A percentile compares a stretch with the other conserved stretches of the same genome.
These are phyloP conservation scores for Mucor piriformis DNA, from an alignment of 371 early-diverging fungal genomes.

Conservation along the genomic window DNA sequence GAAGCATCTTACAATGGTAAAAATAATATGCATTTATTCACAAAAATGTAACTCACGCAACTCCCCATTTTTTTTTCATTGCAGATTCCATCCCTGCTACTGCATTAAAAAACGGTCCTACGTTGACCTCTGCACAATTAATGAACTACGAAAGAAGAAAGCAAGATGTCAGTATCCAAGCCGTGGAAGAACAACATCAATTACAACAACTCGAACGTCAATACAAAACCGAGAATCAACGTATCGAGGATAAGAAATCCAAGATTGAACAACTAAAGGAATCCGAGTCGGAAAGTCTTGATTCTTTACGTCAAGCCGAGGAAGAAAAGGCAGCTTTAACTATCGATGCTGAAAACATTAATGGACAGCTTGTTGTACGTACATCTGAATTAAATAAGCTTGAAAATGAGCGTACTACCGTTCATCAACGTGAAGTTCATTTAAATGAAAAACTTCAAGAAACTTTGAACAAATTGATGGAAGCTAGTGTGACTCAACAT, in stretches of 20 bases:
- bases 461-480: constrained; percentile 71
- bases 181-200: constrained; percentile 69
- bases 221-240: constrained; percentile 65
- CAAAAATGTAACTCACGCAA: background rate
- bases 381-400: constrained; percentile 40
- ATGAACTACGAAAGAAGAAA: constrained; percentile 66
- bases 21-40: background rate
- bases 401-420: constrained; percentile 46
- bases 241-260: constrained; percentile 60
- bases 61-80: background rate
- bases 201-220: constrained; percentile 71
- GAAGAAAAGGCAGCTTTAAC: constrained; percentile 32
- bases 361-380: constrained; percentile 35
- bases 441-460: constrained; percentile 83
- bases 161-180: constrained; percentile 70
- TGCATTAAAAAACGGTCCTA: constrained; percentile 12
- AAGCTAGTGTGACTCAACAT: constrained; percentile 80
- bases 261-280: constrained; percentile 55
- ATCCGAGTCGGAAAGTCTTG: constrained; percentile 38
- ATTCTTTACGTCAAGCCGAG: constrained; percentile 31
- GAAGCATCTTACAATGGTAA: constrained; percentile 15
- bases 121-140: constrained; percentile 43
- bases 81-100: constrained; percentile 15
- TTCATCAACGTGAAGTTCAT: constrained; percentile 64
- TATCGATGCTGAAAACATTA: constrained; percentile 25